phyloP scores from a whole-genome alignment of 441 rosid species.

The Manihot esculenta region DNA sequence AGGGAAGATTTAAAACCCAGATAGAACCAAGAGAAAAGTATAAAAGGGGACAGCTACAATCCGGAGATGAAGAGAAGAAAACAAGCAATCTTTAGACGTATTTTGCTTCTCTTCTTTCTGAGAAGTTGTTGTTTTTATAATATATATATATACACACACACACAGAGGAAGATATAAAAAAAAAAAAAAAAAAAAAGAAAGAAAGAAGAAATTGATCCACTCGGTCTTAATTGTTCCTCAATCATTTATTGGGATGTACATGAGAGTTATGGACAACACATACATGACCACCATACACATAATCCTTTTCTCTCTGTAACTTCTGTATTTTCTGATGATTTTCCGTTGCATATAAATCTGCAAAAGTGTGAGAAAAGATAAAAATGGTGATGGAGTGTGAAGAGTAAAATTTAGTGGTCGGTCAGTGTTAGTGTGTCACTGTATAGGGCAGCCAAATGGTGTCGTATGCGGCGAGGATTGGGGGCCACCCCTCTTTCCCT shows the following conservation, averaged over 20 bases:
- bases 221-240: slow-evolving; percentile 13
- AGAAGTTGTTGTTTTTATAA: slow-evolving; percentile 21
- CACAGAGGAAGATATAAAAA: too few species aligned
- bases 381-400: too few species aligned
- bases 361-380: background rate
- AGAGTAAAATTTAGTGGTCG: too few species aligned
- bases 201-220: background rate
- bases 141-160: background rate
- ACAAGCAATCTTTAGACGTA: slow-evolving; percentile 33
- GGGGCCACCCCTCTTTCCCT: slow-evolving; percentile 16
- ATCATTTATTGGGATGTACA: slow-evolving; percentile 32
- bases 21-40: slow-evolving; percentile 39
- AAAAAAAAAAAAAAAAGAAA: background rate
- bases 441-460: slow-evolving; percentile 18
- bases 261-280: slow-evolving; percentile 11
- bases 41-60: slow-evolving; percentile 41
- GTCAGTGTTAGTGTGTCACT: background rate
- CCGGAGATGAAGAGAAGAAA: slow-evolving; percentile 41
- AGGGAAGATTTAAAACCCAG: slow-evolving; percentile 18
- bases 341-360: slow-evolving; percentile 13
- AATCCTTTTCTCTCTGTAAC: background rate
- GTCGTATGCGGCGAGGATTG: slow-evolving; percentile 30
- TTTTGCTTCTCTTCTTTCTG: slow-evolving; percentile 22
- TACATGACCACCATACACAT: slow-evolving; percentile 22
- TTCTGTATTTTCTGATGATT: background rate